Base-by-base conservation (phyloP, 108 stramenopile species). In the Cyclotella distinguenda region DNA sequence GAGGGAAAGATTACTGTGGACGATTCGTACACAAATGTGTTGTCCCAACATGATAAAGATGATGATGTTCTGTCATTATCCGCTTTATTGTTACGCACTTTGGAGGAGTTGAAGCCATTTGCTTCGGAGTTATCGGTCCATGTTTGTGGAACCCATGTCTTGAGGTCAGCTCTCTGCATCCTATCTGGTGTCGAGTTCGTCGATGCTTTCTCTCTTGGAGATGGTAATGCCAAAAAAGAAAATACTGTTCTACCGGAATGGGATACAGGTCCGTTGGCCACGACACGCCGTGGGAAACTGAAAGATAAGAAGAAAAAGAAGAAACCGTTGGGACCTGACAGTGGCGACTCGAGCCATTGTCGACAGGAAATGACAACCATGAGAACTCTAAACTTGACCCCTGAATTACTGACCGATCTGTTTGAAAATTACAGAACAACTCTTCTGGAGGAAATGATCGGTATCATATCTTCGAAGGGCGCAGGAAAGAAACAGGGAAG, bases 111-210 rank as follows among this genome's bases (percentile, higher is more conserved):
- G 28, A 51, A 56, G 18, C 84, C 72, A n/a, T 72, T 65, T 44
- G 75, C 81, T 46, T 25, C 78, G 0, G 77, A 89, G 27, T 66
- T 93, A 51, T 76, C 84, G 4, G 78, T 80, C n/a, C 92, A 93
- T 70, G 66, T 93, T 7, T 93, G 92, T 72, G 92, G 89, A 10
- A 86, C 86, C 21, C 92, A 93, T 66, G 92, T 93, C 1, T 60
- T 93, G 23, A 65, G 92, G 36, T 78, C 92, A 11, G 68, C 90
- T 1, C 44, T 93, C 7, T 89, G 84, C 54, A 83, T 90, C 7
- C 67, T 92, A 28, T 84, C 83, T 31, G 88, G 88, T 33, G 85
- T 84, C 2, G 72, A 85, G 66, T 70, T 85, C 25, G 71, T 82
- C 13, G 72, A 74, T 56, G 77, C 72, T 15, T 73, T 47, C 32